Base-by-base conservation (phyloP, 2,329 filamentous ascomycete species). In the Colletotrichum sublineola region DNA sequence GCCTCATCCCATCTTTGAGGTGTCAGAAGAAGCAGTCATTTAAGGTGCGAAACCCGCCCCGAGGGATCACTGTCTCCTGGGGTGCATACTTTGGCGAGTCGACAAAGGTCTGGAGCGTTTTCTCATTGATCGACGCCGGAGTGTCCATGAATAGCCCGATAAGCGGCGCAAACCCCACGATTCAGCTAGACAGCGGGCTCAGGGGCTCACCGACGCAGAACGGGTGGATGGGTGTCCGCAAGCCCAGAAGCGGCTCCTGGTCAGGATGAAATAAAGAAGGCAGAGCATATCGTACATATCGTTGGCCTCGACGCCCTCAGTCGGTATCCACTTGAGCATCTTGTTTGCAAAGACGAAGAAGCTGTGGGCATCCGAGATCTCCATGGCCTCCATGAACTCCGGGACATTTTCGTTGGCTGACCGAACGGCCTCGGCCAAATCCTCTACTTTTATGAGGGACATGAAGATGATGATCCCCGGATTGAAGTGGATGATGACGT, bases 191-290 rank as follows among this genome's bases (percentile, higher is more conserved):
- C 5, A 84, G 74, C 74, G 75, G 76, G 2, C 77, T 80, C 9
- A 82, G 76, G 2, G 77, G 77, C 61, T 78, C 72, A 4, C 77
- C 74, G 29, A 68, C 75, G n/a, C 76, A 75, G 20, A 75, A 65
- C 11, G 82, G 82, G 0, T 74, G 50, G 63, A 83, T 80, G 70
- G 75, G 53, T 55, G 52, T 65, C 48, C 50, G 61, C 31, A 56
- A 7, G 11, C 33, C 68, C 3, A 71, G 68, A 33, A 84, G 72
- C 1, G 81, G 74, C 0, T 75, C 44, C 71, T 83, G 82, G 46
- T 79, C n/a, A 84, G 73, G 40, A 84, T 74, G 70, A 81, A 84
- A 75, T 84, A 84, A 75, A 84, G 83, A 24, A 82, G 74, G 67
- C 80, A 81, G 18, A 84, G 71, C 38, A 80, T 79, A 29, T 64